Conservation (phyloP, 805 yeast genomes). For the Candida piceae region DNA sequence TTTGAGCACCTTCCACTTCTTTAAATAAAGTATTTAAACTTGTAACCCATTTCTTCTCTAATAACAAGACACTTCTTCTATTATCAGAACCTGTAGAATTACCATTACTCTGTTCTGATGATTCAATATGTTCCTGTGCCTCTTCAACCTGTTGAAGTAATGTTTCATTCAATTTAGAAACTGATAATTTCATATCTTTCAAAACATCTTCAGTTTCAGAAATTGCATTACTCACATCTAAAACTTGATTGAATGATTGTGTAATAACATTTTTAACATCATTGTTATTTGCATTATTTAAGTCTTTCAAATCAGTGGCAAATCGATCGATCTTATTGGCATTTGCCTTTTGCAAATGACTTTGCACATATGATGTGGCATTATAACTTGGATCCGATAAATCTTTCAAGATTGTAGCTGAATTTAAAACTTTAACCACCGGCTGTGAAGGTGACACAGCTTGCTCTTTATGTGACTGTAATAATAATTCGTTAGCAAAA, state of each 20-base stretch:
- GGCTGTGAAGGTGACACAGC: not conserved
- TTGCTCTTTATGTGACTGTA: not conserved
- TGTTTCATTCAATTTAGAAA: constrained; percentile 56
- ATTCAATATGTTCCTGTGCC: constrained; percentile 15
- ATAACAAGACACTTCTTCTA: constrained; percentile 62
- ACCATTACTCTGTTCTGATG: constrained; percentile 15
- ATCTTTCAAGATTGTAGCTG: constrained; percentile 29
- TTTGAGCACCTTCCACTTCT: constrained; percentile 90
- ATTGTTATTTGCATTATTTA: constrained; percentile 45
- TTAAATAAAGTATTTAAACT: constrained; percentile 66
- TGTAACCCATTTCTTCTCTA: constrained; percentile 78
- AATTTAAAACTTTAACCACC: constrained; percentile 1
- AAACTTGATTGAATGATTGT: constrained; percentile 57
- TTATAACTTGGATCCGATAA: constrained; percentile 39
- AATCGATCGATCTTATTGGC: constrained; percentile 71
- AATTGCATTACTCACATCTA: constrained; percentile 56
- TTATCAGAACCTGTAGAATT: constrained; percentile 37
- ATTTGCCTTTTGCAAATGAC: constrained; percentile 55
- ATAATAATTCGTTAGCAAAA: constrained; percentile 1
- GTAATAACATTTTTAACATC: constrained; percentile 57
- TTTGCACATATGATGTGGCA: constrained; percentile 43
- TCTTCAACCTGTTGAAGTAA: constrained; percentile 38
- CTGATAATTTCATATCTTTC: constrained; percentile 52
- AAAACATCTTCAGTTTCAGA: constrained; percentile 61
- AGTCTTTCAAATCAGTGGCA: constrained; percentile 45